These are phyloP conservation scores for Colletotrichum abscissum DNA, from an alignment of 2,329 filamentous ascomycete genomes.

Conservation along the genomic window DNA sequence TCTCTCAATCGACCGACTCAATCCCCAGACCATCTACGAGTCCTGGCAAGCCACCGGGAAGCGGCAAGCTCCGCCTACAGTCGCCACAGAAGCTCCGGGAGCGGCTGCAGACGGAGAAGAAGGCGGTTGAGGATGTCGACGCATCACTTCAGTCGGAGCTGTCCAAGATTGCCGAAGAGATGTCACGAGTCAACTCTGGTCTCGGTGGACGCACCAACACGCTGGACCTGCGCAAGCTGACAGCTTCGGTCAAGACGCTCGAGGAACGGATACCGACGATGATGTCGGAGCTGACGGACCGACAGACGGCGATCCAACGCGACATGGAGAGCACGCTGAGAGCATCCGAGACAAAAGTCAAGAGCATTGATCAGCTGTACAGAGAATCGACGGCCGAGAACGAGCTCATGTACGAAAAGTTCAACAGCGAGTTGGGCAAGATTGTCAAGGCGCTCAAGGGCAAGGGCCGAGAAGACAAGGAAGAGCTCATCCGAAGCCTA, in stretches of 20 bases:
- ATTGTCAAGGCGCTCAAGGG: constrained; percentile 81
- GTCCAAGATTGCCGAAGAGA: constrained; percentile 82
- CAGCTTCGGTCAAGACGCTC: constrained; percentile 71
- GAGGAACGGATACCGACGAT: constrained; percentile 74
- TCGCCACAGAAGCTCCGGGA: constrained; percentile 83
- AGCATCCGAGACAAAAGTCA: constrained; percentile 81
- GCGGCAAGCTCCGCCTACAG: constrained; percentile 72
- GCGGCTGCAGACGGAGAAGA: constrained; percentile 85
- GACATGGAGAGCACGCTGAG: constrained; percentile 80
- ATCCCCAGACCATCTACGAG: constrained; percentile 43
- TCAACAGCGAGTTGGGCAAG: constrained; percentile 90
- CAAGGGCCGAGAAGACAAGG: constrained; percentile 80
- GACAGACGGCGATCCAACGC: constrained; percentile 72
- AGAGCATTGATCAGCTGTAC: constrained; percentile 88
- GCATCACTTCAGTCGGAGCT: constrained; percentile 79
- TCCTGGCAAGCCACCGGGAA: constrained; percentile 54
- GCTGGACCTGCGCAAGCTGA: constrained; percentile 60
- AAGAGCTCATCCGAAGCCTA: constrained; percentile 78
- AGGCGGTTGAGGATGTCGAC: constrained; percentile 76
- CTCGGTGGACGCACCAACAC: constrained; percentile 49
- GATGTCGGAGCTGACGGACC: constrained; percentile 68
- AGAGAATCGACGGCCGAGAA: constrained; percentile 91
- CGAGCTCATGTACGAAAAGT: constrained; percentile 89
- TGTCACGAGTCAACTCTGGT: constrained; percentile 67
- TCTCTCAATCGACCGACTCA: constrained; percentile 39